Conservation (phyloP, 768 basidiomycete species). For the Atractiella rhizophila region DNA sequence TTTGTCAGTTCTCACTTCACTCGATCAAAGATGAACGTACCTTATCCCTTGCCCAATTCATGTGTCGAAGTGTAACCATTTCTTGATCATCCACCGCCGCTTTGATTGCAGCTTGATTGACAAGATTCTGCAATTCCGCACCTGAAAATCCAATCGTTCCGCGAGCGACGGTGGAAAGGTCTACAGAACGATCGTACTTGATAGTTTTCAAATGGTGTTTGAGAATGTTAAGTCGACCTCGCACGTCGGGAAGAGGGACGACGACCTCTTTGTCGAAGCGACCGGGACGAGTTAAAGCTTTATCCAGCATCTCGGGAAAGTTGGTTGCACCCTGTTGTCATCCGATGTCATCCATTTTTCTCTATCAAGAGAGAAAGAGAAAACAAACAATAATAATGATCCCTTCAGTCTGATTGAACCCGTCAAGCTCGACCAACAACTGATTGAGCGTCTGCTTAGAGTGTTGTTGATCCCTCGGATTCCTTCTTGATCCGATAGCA, state of each 20-base stretch:
- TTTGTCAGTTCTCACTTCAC: no score
- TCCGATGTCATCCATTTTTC: no score
- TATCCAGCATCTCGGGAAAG: conserved; percentile 82
- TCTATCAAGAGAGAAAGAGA: no score
- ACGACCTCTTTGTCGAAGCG: conserved; percentile 83
- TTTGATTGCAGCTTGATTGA: conserved; percentile 85
- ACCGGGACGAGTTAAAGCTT: conserved; percentile 82
- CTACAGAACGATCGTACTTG: conserved; percentile 39
- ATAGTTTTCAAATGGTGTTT: conserved; percentile 72
- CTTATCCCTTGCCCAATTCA: conserved; percentile 87
- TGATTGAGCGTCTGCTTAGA: conserved; percentile 52
- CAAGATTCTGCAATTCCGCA: conserved; percentile 86
- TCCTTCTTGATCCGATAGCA: conserved; percentile 60
- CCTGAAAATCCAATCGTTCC: conserved; percentile 92
- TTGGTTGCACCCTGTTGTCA: conserved; percentile 53
- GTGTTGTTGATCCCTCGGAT: conserved; percentile 40
- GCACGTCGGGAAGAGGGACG: conserved; percentile 81
- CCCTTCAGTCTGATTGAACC: conserved; percentile 68
- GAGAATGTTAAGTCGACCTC: conserved; percentile 73
- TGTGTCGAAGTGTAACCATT: conserved; percentile 50
- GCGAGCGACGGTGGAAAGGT: conserved; percentile 64
- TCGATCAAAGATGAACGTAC: background rate
- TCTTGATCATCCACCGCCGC: conserved; percentile 60
- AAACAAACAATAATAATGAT: conserved; percentile 43
- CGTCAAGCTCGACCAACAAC: conserved; percentile 88